These are phyloP conservation scores for Coemansia sp. DNA, from an alignment of 192 early-diverging fungal species.

Conservation along the genomic window DNA sequence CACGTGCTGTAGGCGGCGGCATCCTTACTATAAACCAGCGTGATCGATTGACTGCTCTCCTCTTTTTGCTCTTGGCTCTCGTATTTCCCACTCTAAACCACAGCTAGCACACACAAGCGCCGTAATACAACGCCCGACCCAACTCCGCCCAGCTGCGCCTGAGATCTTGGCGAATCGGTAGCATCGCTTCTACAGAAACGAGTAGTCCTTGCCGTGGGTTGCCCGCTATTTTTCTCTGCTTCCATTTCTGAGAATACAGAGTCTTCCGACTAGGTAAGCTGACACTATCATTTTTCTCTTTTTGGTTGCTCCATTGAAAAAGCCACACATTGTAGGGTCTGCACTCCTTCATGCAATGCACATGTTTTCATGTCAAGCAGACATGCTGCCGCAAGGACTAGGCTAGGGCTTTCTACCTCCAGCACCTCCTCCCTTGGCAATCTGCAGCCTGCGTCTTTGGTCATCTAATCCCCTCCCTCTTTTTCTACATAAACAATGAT, in stretches of 20 bases:
- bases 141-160: too few relatives aligned
- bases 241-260: conserved; percentile 1
- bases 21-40: neutral
- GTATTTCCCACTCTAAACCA: neutral
- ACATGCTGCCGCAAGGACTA: neutral
- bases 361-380: neutral
- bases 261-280: conserved; percentile 7
- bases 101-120: too few relatives aligned
- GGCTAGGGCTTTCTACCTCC: neutral
- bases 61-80: neutral
- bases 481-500: conserved; percentile 4
- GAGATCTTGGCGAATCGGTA: neutral
- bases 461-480: neutral
- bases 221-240: neutral
- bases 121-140: too few relatives aligned
- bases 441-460: neutral
- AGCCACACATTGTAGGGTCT: conserved; percentile 1
- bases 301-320: neutral
- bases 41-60: neutral
- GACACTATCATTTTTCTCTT: neutral
- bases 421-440: neutral
- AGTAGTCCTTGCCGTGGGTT: neutral
- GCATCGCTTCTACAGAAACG: neutral
- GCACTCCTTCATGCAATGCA: neutral
- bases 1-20: neutral